These are phyloP conservation scores for Mycena filopes DNA, from an alignment of 768 basidiomycete genomes.

Conservation along the genomic window DNA sequence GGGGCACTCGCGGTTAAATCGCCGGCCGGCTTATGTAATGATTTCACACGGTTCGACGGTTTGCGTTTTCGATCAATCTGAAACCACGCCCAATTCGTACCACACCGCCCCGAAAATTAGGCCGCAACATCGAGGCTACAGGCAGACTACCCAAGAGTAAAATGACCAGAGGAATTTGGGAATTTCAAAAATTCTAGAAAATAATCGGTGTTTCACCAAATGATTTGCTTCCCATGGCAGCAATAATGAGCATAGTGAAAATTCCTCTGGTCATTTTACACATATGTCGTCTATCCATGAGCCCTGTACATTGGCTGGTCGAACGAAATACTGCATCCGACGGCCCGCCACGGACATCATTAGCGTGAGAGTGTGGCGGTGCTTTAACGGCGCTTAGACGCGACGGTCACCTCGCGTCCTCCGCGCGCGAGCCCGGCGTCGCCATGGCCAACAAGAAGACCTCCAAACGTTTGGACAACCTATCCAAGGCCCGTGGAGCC, in stretches of 20 bases:
- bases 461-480: not conserved
- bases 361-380: too few relatives aligned
- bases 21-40: not conserved
- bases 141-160: too few relatives aligned
- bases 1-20: not conserved
- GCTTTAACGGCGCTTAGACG: too few relatives aligned
- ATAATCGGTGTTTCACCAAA: not conserved
- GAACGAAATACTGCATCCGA: too few relatives aligned
- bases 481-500: not conserved
- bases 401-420: too few relatives aligned
- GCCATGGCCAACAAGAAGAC: not conserved
- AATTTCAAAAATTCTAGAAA: too few relatives aligned
- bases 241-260: not conserved
- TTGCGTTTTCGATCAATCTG: not conserved
- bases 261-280: not conserved
- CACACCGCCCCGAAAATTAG: too few relatives aligned
- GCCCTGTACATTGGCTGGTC: too few relatives aligned
- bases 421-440: too few relatives aligned
- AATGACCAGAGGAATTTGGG: too few relatives aligned
- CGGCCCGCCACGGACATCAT: too few relatives aligned
- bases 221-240: not conserved
- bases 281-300: not conserved
- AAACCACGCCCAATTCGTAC: not conserved
- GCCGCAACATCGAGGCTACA: too few relatives aligned
- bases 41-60: not conserved